Base-by-base conservation (phyloP, 2,329 filamentous ascomycete species). In the Trichoderma arundinaceum region DNA sequence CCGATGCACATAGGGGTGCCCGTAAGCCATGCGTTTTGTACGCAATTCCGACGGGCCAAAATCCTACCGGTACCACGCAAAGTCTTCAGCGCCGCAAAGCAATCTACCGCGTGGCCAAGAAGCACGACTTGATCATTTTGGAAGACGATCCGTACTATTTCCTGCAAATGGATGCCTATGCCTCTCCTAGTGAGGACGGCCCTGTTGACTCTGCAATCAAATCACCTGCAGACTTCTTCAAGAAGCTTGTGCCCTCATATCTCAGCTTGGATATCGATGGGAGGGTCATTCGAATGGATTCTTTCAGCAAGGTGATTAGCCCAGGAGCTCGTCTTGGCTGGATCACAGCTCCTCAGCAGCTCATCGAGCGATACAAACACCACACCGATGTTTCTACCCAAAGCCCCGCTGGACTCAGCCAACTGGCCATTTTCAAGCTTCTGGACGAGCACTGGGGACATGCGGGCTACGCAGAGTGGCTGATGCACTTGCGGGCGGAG, bases 101-200 rank as follows among this genome's bases (percentile, higher is more conserved):
- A 59, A 84, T 97, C 33, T 97, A 97, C 74, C 86, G 84, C 17
- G 76, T 97, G 13, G 95, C 91, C 78, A 88, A 88, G 75, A 86
- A 90, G 74, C 96, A 92, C 79, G 93, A 97, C 76, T 86, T 97
- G 68, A 86, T 97, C 72, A 97, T 97, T 69, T 80, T 96, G 68
- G 94, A 98, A 77, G 94, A 98, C 72, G 94, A 97, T 68, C 94
- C 94, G 6, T 97, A 97, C 80, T 97, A 92, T 92, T 94, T 95
- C 76, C 83, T 98, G 8, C 94, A 97, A 76, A 97, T 87, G 53
- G 52, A 64, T 77, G 92, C 92, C 0, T 91, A 91, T 0, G 89
- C 91, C 0, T 85, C 81, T 61, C 53, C 74, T 32, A 77, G 78
- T 54, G 80, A 86, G 74, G 81, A 85, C 71, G 81, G 83, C 72